Evolutionary conservation across 345 rosid species (phyloP), one percentile per base, ranked within the genome.

Genomic region (Pistacia atlantica): DNA sequence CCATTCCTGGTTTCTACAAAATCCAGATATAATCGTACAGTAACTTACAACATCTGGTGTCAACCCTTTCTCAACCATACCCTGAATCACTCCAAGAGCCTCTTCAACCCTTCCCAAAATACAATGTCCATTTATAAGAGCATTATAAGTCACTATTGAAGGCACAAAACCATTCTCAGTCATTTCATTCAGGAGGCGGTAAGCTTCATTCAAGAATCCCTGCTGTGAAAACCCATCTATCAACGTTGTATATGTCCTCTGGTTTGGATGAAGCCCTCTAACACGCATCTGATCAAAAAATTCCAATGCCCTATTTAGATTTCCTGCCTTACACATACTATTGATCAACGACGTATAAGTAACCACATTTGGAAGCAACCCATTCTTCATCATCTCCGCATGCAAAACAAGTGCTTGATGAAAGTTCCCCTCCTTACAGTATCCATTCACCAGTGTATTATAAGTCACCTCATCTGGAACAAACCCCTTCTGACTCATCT

Each of bases 361-460:
- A 64, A 94, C 74, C 49, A 91, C 98, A 77, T 86, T 90, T 14
- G 98, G 98, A 2, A 90, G 86, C 80, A 92, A 85, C 59, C 98
- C 97, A 16, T 88, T 90, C 65, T 79, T 87, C 84, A 90, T 62
- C 97, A 94, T 92, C 75, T 92, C 93, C 0, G 79, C 85, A 67
- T 91, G 90, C 87, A 94, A 81, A 71, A 91, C 88, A 63, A 91
- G 97, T 0, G 97, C 98, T 81, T 94, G 93, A 55, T 94, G 91
- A 75, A 94, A 82, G 78, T 94, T 85, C 58, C 93, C 97, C 68
- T 86, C 89, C 70, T 86, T 91, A 81, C 98, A 94, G 66, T 91
- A 76, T 57, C 98, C 97, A 84, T 90, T 90, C 22, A 92, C 85
- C 55, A 94, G 94, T 0, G 97, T 94, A 81, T 92, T 92, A 64